Base-by-base conservation (phyloP, 768 basidiomycete species). In the Lactarius sp. region DNA sequence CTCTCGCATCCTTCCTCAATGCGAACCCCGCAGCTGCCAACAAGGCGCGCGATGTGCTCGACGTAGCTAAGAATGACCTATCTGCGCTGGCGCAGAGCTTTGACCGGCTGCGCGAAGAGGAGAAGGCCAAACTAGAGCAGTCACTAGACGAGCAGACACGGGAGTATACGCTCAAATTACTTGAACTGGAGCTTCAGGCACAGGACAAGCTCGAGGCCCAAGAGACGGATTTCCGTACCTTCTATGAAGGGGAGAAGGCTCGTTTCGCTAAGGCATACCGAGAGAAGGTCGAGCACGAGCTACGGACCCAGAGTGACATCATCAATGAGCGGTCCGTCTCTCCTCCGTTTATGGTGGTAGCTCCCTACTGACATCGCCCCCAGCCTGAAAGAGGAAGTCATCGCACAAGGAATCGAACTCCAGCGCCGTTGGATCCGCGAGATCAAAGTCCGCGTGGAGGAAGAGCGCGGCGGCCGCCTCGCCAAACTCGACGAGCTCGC, bases 391-490 rank as follows among this genome's bases (percentile, higher is more conserved):
- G 92, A 96, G 73, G 94, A 96, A 73, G 93, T 98, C 58, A 82
- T 98, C 56, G 89, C 94, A 3, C 95, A 98, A 74, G 97, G 95
- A 18, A 94, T 99, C 70, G 97, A 98, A 76, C 85, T 98, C 27
- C 97, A 98, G 73, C 87, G 94, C 55, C 84, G 92, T 59, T 98
- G 96, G 95, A 90, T 99, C 47, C 86, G 92, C 37, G 94, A 98
- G 62, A 87, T 98, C 80, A 97, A 98, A 77, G 82, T 94, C 55
- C 89, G 87, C 67, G 95, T 99, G 61, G 96, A 99, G 75, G 85
- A 93, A 71, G 97, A 99, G 75, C 93, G 97, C 50, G 94, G 94
- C 16, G 94, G 94, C 13, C 89, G 97, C 59, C 82, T 99, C 10
- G 90, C 94, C 51, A 97, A 94, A 75, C 85, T 99, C 39, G 94